Conservation (phyloP, 768 basidiomycete species). For the Mycena capillaripes region DNA sequence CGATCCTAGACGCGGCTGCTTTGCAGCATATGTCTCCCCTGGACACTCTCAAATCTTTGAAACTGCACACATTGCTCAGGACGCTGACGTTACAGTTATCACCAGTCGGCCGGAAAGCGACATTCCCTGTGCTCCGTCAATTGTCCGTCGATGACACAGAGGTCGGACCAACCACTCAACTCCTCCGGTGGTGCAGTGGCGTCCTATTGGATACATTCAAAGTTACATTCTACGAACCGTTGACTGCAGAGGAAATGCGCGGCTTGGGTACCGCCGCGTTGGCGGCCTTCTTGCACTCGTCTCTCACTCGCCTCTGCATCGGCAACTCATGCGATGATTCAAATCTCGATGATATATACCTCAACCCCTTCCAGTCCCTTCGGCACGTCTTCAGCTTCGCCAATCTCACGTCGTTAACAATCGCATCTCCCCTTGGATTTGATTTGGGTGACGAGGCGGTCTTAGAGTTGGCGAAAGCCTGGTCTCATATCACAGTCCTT, state of each 20-base stretch:
- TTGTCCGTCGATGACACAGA: not conserved
- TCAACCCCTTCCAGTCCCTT: not conserved
- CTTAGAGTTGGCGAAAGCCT: not conserved
- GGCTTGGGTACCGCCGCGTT: not conserved
- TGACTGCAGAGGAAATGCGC: too few relatives aligned
- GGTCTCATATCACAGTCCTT: not conserved
- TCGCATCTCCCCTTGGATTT: not conserved
- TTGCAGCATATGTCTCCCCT: not conserved
- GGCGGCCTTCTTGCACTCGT: not conserved
- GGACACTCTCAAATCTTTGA: not conserved
- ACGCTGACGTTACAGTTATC: too few relatives aligned
- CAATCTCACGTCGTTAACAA: not conserved
- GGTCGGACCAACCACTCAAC: not conserved
- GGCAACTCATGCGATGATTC: not conserved
- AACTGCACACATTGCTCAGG: not conserved
- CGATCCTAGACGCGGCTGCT: not conserved
- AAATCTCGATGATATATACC: not conserved
- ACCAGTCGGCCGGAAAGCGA: not conserved
- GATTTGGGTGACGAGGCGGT: not conserved
- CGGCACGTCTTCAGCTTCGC: not conserved
- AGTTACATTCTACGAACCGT: too few relatives aligned
- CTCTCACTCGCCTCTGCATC: not conserved
- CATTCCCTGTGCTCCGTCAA: not conserved
- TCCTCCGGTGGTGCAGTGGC: not conserved
- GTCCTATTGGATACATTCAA: not conserved